Base-by-base conservation (phyloP, 768 basidiomycete genomes). In the Russula ochroleuca region DNA sequence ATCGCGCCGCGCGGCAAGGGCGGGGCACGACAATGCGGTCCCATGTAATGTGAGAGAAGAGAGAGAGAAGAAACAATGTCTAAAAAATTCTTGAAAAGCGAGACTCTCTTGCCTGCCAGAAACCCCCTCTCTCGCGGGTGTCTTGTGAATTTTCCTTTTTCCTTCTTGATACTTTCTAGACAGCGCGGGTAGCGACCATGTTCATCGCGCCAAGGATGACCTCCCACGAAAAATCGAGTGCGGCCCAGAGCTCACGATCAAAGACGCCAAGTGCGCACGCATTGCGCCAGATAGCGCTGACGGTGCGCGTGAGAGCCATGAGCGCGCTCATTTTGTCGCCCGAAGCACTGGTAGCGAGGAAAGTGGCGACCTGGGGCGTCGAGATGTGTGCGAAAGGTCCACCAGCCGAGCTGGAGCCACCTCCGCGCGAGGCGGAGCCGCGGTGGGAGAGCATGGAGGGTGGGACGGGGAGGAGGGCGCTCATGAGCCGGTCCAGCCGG, bases 251-350 rank as follows among this genome's bases (percentile, higher is more conserved):
- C 23, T 76, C 76, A 38, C 82, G 79, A 67, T 90, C 86, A 57
- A 80, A 81, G 2, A 91, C 73, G 3, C 88, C 88, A n/a, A 92
- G 77, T 23, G 82, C 81, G 63, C 83, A 85, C 3, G 80, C 81
- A 70, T 92, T 91, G 62, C 81, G 78, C 87, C 88, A 92, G 37
- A 91, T 72, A 8, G 85, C 88, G 61, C 85, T 80, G 41, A 90
- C 80, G 40, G 71, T 74, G 57, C 76, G 73, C 6, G 80, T 75
- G 58, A 81, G 77, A 43, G 76, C 74, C 51, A 86, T 72, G 9
- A 90, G 76, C 15, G 78, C 79, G 33, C 75, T 77, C 41, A 76
- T 68, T 40, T 60, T 69, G 68, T 70, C 71, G 25, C 69, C 70
- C 17, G 64, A 61, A 2, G 72, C 73, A 69, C 70, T 37, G 54